Evolutionary conservation across 1,284 basidiomycete species (phyloP), one percentile per base, ranked within the genome.

Genomic region (Austroboletus olivaceoglutinosus): DNA sequence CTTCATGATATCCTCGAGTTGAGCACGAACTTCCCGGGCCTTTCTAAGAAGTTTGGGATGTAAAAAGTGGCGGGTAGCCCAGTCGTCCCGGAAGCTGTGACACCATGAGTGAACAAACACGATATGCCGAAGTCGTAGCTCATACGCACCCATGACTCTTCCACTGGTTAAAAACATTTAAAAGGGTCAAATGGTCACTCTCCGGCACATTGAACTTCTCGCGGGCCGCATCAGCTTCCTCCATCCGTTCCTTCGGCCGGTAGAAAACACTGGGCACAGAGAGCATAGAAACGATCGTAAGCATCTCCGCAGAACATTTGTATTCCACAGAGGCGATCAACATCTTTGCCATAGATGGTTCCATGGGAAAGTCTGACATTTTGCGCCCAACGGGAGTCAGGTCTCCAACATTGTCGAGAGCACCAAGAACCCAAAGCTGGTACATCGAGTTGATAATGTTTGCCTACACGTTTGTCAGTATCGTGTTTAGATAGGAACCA

Each of bases 151-250:
- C 86, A 70, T 98, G 96, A 58, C 83, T 86, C 73, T 96, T 95
- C 97, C 97, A 99, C 68, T 98, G 95, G 49, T 91, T 91, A 74
- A 96, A 99, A 9, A 98, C 95, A 66, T 99, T 97, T 57, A 99
- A 71, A 25, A 99, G 73, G 10, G 96, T 99, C 51, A 99, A 70
- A 72, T 99, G 97, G 64, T 99, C 97, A 64, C 91, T 94, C 72
- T 99, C 97, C 0, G 95, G 93, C 1, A 99, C 97, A 58, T 96
- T 95, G 72, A 99, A 99, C 76, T 98, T 98, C 70, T 99, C 96
- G 55, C 96, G 76, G 7, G 94, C 93, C 2, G 94, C 93, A 72
- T 99, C 97, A 31, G 91, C 89, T 73, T 98, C 95, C 67, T 98
- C 93, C 80, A 94, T 87, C 52, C 94, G 76, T 70, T 98, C 93